Evolutionary conservation across 352 stramenopile species (phyloP), one percentile per base, ranked within the genome.

Genomic region (Thraustochytrium sp.): DNA sequence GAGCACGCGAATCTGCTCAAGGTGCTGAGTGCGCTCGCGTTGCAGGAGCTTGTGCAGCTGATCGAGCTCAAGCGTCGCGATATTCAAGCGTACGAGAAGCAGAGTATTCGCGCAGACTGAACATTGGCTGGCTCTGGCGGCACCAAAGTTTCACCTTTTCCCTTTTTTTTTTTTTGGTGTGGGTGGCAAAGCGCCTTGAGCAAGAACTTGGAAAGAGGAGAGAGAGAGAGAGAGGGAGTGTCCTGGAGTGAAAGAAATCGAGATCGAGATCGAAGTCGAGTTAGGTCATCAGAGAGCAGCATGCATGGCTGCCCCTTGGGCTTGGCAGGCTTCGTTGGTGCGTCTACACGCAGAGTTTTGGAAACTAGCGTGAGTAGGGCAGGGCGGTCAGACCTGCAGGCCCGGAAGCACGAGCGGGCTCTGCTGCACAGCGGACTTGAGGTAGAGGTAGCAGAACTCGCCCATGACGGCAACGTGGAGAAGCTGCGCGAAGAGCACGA

Each of bases 391-490:
- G 31, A 84, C 75, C 55, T 84, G 55, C 16, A 75, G 61, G 23
- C 55, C 61, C 16, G 75, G 75, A 34, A 84, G 44, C 21, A 80
- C 44, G 8, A 84, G 36, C 16, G 75, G 61, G 75, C 31, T 84
- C 3, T 84, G 75, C 42, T 83, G 59, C 36, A 59, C 44, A 0
- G 75, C 31, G 29, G 89, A 87, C 86, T 97, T 95, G 88, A 98
- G 96, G 91, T 99, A 99, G 88, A 98, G 98, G 91, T 97, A 98
- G 87, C 99, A 96, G 86, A 99, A 99, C 88, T 99, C 95, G 37
- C 93, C 90, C 96, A 99, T 99, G 87, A 99, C 94, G 42, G 98
- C 89, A 88, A 99, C 95, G 89, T 99, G 95, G 38, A 96, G 90
- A 85, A 99, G 97, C 89, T 99, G 97, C n/a, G 96, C 94, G 88